phyloP scores from a whole-genome alignment of 2,329 filamentous ascomycete species.

The Talaromyces albobiverticillius region DNA sequence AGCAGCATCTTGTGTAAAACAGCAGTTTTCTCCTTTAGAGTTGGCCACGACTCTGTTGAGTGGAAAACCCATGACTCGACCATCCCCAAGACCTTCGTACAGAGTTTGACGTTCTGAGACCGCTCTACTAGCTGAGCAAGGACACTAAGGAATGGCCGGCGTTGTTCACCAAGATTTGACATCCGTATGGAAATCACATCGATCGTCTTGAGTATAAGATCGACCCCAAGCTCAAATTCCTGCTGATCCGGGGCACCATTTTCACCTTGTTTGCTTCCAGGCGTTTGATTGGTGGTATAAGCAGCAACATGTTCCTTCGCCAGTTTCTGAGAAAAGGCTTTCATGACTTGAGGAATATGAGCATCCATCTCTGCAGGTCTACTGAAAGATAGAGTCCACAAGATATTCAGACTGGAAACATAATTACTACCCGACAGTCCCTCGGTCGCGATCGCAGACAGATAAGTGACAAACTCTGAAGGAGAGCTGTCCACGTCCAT shows the following conservation, averaged over 20 bases:
- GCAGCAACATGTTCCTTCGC: conserved; percentile 86
- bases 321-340: conserved; percentile 85
- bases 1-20: conserved; percentile 99
- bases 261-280: conserved; percentile 38
- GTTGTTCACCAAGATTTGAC: conserved; percentile 85
- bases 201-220: conserved; percentile 90
- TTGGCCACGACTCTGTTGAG: conserved; percentile 91
- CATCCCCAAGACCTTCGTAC: conserved; percentile 88
- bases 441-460: conserved; percentile 84
- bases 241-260: conserved; percentile 58
- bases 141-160: conserved; percentile 90
- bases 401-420: conserved; percentile 82
- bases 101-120: conserved; percentile 80
- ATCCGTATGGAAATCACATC: conserved; percentile 90
- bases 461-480: conserved; percentile 80
- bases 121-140: conserved; percentile 93
- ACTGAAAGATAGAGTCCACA: conserved; percentile 86
- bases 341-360: conserved; percentile 86
- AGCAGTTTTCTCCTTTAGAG: conserved; percentile 96
- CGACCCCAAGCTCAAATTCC: conserved; percentile 84
- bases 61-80: conserved; percentile 96
- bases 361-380: conserved; percentile 85
- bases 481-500: conserved; percentile 71
- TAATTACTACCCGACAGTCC: conserved; percentile 78
- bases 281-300: conserved; percentile 55